phyloP scores from a whole-genome alignment of 176 grass and related monocot genomes.

The Musa beccarii region DNA sequence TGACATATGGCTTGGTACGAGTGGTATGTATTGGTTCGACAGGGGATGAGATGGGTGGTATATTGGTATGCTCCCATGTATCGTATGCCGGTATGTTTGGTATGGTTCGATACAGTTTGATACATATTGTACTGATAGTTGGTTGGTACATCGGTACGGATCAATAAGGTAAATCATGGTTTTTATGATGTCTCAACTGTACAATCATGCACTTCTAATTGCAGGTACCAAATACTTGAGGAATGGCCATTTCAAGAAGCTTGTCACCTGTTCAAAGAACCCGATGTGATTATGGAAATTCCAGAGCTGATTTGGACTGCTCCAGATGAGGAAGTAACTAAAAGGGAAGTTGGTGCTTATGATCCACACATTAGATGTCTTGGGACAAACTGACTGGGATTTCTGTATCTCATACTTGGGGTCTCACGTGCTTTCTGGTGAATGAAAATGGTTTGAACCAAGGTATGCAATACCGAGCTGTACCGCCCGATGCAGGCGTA shows the following conservation, averaged over 20 bases:
- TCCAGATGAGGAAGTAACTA: conserved; percentile 56
- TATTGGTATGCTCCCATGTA: no score
- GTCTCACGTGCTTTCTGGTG: conserved; percentile 61
- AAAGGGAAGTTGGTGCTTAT: neutral
- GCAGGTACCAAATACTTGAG: conserved; percentile 73
- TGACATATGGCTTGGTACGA: no score
- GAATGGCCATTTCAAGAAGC: conserved; percentile 91
- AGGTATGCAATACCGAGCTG: no score
- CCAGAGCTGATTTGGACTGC: conserved; percentile 61
- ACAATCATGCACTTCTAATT: neutral
- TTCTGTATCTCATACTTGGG: conserved; percentile 28
- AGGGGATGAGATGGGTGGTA: no score
- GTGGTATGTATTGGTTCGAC: no score
- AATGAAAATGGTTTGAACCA: conserved; percentile 80
- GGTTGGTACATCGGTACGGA: no score
- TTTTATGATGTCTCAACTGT: neutral
- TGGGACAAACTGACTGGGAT: conserved; percentile 13
- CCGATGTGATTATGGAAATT: conserved; percentile 48
- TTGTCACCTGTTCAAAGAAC: conserved; percentile 66
- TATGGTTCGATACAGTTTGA: no score
- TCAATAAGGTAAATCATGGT: no score
- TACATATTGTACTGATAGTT: no score
- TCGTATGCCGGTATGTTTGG: no score
- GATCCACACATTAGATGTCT: conserved; percentile 13
- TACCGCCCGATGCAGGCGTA: no score